These are phyloP conservation scores for Stylosanthes scabra DNA, from an alignment of 331 rosid genomes.

Conservation along the genomic window DNA sequence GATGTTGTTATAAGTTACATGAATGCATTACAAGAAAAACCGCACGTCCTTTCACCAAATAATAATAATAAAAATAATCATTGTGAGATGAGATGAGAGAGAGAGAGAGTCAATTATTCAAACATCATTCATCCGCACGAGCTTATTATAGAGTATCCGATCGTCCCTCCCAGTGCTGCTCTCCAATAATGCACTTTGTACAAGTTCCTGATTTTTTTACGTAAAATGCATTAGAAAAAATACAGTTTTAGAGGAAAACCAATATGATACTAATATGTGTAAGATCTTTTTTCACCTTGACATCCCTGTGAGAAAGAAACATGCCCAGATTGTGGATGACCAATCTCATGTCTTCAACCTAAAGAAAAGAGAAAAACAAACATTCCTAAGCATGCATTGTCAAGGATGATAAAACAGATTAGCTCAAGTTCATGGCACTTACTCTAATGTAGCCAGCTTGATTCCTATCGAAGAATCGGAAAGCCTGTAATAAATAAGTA, in stretches of 20 bases:
- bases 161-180: slow-evolving; percentile 96
- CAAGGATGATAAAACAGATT: slow-evolving; percentile 5
- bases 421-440: slow-evolving; percentile 3
- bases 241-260: not conserved
- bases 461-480: slow-evolving; percentile 87
- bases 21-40: not conserved
- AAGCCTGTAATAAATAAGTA: slow-evolving; percentile 69
- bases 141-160: slow-evolving; percentile 83
- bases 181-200: slow-evolving; percentile 95
- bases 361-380: slow-evolving; percentile 37
- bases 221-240: slow-evolving; percentile 14
- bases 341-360: slow-evolving; percentile 97
- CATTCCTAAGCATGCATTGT: slow-evolving; percentile 3
- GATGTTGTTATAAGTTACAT: not conserved
- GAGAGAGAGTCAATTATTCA: slow-evolving; percentile 38
- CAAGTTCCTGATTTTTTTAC: slow-evolving; percentile 78
- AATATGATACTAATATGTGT: not conserved
- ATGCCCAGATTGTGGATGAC: slow-evolving; percentile 82
- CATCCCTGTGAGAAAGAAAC: slow-evolving; percentile 94
- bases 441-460: slow-evolving; percentile 87
- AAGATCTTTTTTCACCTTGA: slow-evolving; percentile 63
- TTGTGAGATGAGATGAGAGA: too few species aligned
- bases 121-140: slow-evolving; percentile 70
- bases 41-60: not conserved
- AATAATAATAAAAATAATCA: not conserved